phyloP scores from a whole-genome alignment of 2,329 filamentous ascomycete species.

The Cladophialophora carrionii region DNA sequence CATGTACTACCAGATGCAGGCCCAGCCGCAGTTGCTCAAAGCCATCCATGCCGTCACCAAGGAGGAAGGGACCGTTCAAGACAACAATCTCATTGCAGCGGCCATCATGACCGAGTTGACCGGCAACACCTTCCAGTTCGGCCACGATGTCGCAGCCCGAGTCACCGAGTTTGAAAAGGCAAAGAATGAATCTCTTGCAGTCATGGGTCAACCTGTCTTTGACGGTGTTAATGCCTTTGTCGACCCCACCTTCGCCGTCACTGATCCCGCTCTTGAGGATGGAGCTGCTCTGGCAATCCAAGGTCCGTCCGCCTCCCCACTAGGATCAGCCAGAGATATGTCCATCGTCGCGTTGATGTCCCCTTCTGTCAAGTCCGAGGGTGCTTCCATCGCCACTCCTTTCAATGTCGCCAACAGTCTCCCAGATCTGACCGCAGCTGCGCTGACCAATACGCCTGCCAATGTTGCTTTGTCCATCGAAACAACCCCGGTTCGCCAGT shows the following conservation, averaged over 20 bases:
- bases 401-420: not conserved
- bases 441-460: not conserved
- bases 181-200: not conserved
- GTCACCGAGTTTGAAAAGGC: constrained; percentile 15
- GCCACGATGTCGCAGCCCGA: constrained; percentile 19
- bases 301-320: constrained; percentile 8
- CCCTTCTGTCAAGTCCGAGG: constrained; percentile 24
- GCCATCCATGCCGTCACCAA: constrained; percentile 25
- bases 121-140: constrained; percentile 23
- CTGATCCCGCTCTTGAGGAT: not conserved
- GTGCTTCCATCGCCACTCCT: not conserved
- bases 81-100: constrained; percentile 17
- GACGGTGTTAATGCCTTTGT: not conserved
- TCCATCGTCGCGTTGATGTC: constrained; percentile 13
- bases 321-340: not conserved
- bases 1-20: constrained; percentile 22
- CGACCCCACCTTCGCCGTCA: not conserved
- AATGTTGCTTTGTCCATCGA: not conserved
- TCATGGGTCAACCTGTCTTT: not conserved
- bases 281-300: not conserved
- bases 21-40: constrained; percentile 15
- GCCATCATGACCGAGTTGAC: constrained; percentile 29
- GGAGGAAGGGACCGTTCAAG: constrained; percentile 9
- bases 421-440: constrained; percentile 1
- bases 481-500: not conserved